phyloP scores from a whole-genome alignment of 768 basidiomycete genomes.

The Dentipellis fragilis region DNA sequence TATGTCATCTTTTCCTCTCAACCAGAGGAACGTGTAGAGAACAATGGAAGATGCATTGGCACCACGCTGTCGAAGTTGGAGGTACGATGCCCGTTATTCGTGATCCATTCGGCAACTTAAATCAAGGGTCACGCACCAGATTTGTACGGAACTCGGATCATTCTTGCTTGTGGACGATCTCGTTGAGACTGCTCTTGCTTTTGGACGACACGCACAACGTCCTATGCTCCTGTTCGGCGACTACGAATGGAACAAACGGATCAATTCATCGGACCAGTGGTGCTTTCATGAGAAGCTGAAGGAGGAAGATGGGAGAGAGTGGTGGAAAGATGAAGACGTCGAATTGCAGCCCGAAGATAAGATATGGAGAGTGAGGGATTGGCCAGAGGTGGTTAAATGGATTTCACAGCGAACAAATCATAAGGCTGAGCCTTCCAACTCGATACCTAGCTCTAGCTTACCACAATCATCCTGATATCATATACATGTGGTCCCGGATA shows the following conservation, averaged over 20 bases:
- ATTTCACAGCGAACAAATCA: background rate
- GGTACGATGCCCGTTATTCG: background rate
- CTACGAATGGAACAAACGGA: conserved; percentile 12
- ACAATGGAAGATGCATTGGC: conserved; percentile 4
- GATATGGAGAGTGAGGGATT: conserved; percentile 6
- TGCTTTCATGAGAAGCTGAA: conserved; percentile 8
- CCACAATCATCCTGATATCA: too few relatives aligned
- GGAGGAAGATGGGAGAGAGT: conserved; percentile 7
- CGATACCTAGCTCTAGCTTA: too few relatives aligned
- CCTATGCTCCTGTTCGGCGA: conserved; percentile 8
- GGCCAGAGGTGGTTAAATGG: conserved; percentile 4
- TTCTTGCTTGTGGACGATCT: conserved; percentile 8
- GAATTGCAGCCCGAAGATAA: conserved; percentile 3
- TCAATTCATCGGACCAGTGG: conserved; percentile 2
- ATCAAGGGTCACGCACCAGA: background rate
- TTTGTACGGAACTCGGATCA: conserved; percentile 1
- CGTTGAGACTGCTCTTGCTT: conserved; percentile 8
- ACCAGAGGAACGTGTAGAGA: background rate
- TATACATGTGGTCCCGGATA: too few relatives aligned
- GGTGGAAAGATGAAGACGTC: conserved; percentile 10
- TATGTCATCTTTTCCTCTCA: conserved; percentile 8
- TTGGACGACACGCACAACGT: conserved; percentile 3
- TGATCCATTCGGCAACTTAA: too few relatives aligned
- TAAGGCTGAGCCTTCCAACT: too few relatives aligned
- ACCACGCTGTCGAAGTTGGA: conserved; percentile 7